These are phyloP conservation scores for Trypanosoma conorhini DNA, from an alignment of 208 protist genomes.

Conservation along the genomic window DNA sequence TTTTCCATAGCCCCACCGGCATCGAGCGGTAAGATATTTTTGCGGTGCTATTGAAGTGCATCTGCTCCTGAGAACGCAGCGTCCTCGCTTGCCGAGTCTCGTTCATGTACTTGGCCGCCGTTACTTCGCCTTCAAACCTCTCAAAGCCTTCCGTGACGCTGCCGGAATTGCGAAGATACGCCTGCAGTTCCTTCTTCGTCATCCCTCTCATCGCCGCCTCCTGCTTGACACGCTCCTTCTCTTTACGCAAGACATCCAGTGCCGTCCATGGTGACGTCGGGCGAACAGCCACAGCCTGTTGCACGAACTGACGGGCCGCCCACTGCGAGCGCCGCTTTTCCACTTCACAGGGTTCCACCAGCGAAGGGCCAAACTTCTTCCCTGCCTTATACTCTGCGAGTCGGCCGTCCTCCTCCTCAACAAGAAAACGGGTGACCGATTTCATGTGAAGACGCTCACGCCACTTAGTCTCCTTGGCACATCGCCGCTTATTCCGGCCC, in stretches of 20 bases:
- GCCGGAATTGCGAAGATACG: constrained; percentile 70
- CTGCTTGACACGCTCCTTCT: constrained; percentile 42
- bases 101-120: constrained; percentile 79
- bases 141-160: constrained; percentile 79
- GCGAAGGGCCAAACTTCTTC: constrained; percentile 51
- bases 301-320: constrained; percentile 56
- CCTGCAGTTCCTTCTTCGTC: constrained; percentile 65
- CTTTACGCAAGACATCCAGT: constrained; percentile 35
- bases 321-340: constrained; percentile 52
- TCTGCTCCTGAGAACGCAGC: constrained; percentile 82
- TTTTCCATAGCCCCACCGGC: constrained; percentile 87
- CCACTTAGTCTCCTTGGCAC: constrained; percentile 34
- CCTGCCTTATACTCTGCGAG: constrained; percentile 61
- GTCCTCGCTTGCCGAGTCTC: constrained; percentile 75
- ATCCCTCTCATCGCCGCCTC: constrained; percentile 56
- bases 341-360: constrained; percentile 34
- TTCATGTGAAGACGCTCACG: constrained; percentile 18
- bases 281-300: constrained; percentile 44
- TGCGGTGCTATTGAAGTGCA: constrained; percentile 88
- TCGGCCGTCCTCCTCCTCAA: constrained; percentile 62
- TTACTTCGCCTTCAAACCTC: constrained; percentile 86
- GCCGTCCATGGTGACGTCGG: constrained; percentile 71
- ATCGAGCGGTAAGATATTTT: constrained; percentile 91
- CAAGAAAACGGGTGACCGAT: constrained; percentile 44
- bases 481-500: constrained; percentile 19